Evolutionary conservation across 805 yeast species (phyloP), one percentile per base, ranked within the genome.

Genomic region (Saturnispora serradocipensis): DNA sequence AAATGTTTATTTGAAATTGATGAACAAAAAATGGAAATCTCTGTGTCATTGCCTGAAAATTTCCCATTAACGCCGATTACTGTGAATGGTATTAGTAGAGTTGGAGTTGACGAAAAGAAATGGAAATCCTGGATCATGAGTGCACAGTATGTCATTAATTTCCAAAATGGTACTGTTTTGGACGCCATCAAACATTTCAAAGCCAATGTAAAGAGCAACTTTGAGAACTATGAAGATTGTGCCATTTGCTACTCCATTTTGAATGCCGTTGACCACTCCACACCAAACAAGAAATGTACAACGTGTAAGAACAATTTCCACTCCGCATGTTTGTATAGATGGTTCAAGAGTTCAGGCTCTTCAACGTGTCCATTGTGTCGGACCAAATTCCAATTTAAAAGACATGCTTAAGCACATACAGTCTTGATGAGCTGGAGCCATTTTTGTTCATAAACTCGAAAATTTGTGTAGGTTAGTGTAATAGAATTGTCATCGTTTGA

Each of bases 41-140:
- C 81, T 0, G 80, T 91, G 54, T 74, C 74, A 43, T 68, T 91
- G 7, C 98, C 98, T 0, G 61, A 71, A 0, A 76, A 80, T 39
- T 93, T 81, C 59, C 99, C 99, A 9, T 75, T 91, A 42, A 77
- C 81, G 2, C 83, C 79, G 56, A 83, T 93, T 9, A 71, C 72
- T 8, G 89, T 93, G 1, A 80, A 78, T 45, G 97, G 97, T 3
- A 79, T 88, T 0, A 73, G 80, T 46, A 73, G 95, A 54, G 76
- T 88, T 34, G 98, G 98, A 20, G 95, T 91, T 15, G 86, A 85
- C 56, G 98, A 91, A 59, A 81, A 80, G 55, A 89, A 87, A 67
- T 90, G 97, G 96, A 84, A 88, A 59, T 88, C 96, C 2, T 93
- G 98, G 98, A 69, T 91, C 18, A 72, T 91, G 65, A 90, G 97